phyloP scores from a whole-genome alignment of 768 basidiomycete species.

The Rhizopogon roseolus region DNA sequence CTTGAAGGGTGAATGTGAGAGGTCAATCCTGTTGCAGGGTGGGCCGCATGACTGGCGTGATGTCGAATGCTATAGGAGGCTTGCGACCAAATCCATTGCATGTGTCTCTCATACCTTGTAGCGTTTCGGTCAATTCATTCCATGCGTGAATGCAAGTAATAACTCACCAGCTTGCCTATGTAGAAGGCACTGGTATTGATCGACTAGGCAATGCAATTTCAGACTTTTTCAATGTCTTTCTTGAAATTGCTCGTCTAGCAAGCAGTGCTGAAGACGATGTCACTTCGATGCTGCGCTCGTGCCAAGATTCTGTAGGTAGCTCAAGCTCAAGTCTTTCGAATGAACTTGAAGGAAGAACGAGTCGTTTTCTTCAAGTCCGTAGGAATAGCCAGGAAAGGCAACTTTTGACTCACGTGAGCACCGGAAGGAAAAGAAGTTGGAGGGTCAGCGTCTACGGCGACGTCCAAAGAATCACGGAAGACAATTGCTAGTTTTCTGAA shows the following conservation, averaged over 20 bases:
- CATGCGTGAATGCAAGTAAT: background rate
- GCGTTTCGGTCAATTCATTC: background rate
- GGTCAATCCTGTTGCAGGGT: background rate
- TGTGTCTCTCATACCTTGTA: conserved; percentile 57
- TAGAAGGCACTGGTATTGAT: background rate
- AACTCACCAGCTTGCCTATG: conserved; percentile 20
- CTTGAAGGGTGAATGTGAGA: background rate
- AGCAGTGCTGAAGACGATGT: background rate
- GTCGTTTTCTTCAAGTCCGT: too few relatives aligned
- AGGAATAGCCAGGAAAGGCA: background rate
- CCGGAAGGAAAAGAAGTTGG: background rate
- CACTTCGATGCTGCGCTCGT: background rate
- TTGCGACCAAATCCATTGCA: conserved; percentile 64
- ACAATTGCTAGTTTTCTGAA: conserved; percentile 7
- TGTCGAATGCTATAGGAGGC: conserved; percentile 41
- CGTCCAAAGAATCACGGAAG: conserved; percentile 4
- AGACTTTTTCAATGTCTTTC: background rate
- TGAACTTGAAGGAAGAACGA: too few relatives aligned
- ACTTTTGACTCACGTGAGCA: background rate
- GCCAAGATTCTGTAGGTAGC: too few relatives aligned
- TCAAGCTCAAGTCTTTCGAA: too few relatives aligned
- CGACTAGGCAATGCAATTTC: background rate
- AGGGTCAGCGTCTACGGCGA: conserved; percentile 1
- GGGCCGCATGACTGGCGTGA: conserved; percentile 4
- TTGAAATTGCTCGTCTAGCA: background rate